Evolutionary conservation across 2,329 filamentous ascomycete species (phyloP).

Genomic region (Onygena corvina): DNA sequence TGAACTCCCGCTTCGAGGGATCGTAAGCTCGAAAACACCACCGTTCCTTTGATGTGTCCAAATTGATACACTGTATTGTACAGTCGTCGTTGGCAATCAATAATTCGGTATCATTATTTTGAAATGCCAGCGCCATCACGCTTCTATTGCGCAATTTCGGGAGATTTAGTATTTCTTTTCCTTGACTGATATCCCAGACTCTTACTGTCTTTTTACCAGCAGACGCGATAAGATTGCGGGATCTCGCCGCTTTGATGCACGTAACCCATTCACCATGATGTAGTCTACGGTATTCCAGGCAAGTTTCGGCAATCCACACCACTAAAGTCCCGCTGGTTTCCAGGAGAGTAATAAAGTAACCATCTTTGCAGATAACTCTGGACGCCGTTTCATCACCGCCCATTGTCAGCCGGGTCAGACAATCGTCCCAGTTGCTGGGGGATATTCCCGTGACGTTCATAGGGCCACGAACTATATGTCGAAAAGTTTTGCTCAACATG

Average conservation of each 20-base stretch:
- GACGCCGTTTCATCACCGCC: conserved; percentile 8
- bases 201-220: conserved; percentile 15
- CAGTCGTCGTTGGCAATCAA: conserved; percentile 11
- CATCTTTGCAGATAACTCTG: conserved; percentile 14
- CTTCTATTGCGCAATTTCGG: conserved; percentile 8
- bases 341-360: conserved; percentile 19
- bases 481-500: conserved; percentile 26
- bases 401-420: conserved; percentile 15
- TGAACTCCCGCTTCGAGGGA: conserved; percentile 5
- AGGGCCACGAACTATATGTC: conserved; percentile 11
- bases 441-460: conserved; percentile 17
- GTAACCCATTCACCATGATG: conserved; percentile 17
- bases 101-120: conserved; percentile 11
- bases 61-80: conserved; percentile 9
- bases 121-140: conserved; percentile 17
- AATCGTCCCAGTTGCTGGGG: conserved; percentile 14
- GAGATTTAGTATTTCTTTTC: conserved; percentile 9
- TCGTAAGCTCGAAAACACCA: conserved; percentile 10
- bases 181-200: conserved; percentile 16
- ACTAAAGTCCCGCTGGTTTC: conserved; percentile 16
- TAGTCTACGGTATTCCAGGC: conserved; percentile 15
- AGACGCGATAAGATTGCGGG: conserved; percentile 15
- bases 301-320: conserved; percentile 19
- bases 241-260: conserved; percentile 12
- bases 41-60: conserved; percentile 1